Evolutionary conservation across 441 rosid genomes (phyloP), one percentile per base, ranked within the genome.

Genomic region (Aquilaria agallochum): DNA sequence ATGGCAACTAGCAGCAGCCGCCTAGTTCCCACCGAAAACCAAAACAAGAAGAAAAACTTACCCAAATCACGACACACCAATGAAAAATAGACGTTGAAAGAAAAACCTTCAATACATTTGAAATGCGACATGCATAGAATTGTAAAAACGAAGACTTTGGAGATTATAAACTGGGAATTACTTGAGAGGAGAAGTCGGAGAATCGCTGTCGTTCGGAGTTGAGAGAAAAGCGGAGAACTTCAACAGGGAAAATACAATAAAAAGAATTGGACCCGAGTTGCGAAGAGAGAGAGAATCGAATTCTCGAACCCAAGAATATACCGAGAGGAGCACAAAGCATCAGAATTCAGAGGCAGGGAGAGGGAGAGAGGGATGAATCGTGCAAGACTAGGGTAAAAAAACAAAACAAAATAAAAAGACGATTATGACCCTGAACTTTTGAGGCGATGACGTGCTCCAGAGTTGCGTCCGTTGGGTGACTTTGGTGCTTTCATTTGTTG

Each of bases 221-320:
- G 30, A 45, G 54, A 9, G n/a, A 42, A 51, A 55, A 60, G 34
- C 36, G 20, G 50, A 59, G 44, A 78, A 58, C 2, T 56, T 2
- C 11, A 30, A 40, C 10, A 47, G 54, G 47, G 32, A 58, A 51
- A 58, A 11, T 8, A 11, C n/a, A 51, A 32, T 14, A 44, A 53
- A 56, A 53, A 49, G 5, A 53, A 9, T 46, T 10, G 59, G 47
- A 30, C 27, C 63, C 55, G 47, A 59, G 72, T 55, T 63, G 45
- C 63, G 20, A 11, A 58, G 59, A 46, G 75, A 68, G 67, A 36
- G 9, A 40, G 45, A 10, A 40, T 40, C 45, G 45, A 40, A 40
- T 40, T 40, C 45, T 75, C 76, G 65, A 71, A 70, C 57, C 67
- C 46, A 49, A 56, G 88, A 85, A 83, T 80, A 81, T 80, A 52